Base-by-base conservation (phyloP, 192 early-diverging fungal species). In the Dimargaris xerosporica region DNA sequence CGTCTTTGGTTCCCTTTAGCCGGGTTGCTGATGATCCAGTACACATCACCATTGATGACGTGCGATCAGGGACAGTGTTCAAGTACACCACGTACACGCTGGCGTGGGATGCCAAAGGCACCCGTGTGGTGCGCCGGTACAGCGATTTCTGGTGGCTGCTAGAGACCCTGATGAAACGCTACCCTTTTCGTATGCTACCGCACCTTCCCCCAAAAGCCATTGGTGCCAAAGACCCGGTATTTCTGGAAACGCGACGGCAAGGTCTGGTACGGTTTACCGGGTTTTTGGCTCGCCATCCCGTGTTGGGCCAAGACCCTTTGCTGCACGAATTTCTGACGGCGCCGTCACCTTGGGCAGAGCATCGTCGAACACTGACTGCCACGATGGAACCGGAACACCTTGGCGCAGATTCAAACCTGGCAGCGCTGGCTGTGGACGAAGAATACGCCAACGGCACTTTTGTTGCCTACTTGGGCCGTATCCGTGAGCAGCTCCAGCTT, bases 131-230 rank as follows among this genome's bases (percentile, higher is more conserved):
- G 31, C 82, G 94, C 16, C 79, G 94, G 66, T 96, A 91, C 70
- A 91, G 85, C 59, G 94, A 96, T 68, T 93, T 96, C 69, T 80
- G 83, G 69, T 93, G 90, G 90, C 72, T 96, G 31, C 78, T 82
- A 54, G 89, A 92, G 58, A 76, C 83, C 19, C 67, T 96, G 7
- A 64, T 80, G 46, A 86, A 82, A 59, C 69, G 82, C 54, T 97
- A 93, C 65, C 91, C 91, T 10, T 88, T 80, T 53, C 74, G 94
- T 30, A 81, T 90, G 63, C 76, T 86, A 30, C 85, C 89, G 16
- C 81, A 83, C 66, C 75, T 93, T 12, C 93, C 93, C 52, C 93
- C 93, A 2, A 96, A 96, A 66, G 85, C 89, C 51, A 74, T 93
- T 55, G 80, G 82, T 73, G 84, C 90, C 83, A 85, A 52, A 10